phyloP scores from a whole-genome alignment of 176 grass and related monocot species.

The Aegilops sharonensis region DNA sequence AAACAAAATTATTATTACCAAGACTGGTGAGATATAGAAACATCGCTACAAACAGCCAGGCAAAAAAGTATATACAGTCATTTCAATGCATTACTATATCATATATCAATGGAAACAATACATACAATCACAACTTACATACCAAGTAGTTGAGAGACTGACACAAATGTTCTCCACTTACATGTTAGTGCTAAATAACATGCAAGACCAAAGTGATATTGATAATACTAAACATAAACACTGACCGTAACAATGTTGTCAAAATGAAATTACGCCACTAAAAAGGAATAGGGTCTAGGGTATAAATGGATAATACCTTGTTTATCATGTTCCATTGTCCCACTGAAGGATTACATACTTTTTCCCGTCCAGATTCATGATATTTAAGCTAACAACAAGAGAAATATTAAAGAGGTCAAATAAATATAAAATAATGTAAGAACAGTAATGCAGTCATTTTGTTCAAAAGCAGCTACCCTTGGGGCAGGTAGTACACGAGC shows the following conservation, averaged over 20 bases:
- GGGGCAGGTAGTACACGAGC: constrained; percentile 71
- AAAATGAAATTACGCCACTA: background rate
- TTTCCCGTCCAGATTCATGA: constrained; percentile 69
- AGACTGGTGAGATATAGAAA: background rate
- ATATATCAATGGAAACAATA: background rate
- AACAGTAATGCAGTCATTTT: background rate
- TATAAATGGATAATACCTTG: constrained; percentile 40
- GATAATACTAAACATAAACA: background rate
- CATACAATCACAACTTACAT: background rate
- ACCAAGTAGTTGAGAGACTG: background rate
- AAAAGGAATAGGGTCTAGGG: background rate
- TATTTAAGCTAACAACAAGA: constrained; percentile 70
- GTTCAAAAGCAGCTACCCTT: constrained; percentile 18
- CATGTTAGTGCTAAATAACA: background rate
- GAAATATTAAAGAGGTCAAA: background rate
- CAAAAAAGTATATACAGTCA: background rate
- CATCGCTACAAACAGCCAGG: background rate
- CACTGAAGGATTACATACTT: constrained; percentile 46
- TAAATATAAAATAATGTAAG: background rate
- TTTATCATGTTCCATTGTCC: constrained; percentile 96
- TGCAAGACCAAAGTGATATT: background rate
- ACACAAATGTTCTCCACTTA: background rate
- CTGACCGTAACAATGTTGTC: background rate
- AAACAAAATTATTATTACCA: background rate
- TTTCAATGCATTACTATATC: background rate